Conservation (phyloP, 306 rosid species). For the Trifolium repens region DNA sequence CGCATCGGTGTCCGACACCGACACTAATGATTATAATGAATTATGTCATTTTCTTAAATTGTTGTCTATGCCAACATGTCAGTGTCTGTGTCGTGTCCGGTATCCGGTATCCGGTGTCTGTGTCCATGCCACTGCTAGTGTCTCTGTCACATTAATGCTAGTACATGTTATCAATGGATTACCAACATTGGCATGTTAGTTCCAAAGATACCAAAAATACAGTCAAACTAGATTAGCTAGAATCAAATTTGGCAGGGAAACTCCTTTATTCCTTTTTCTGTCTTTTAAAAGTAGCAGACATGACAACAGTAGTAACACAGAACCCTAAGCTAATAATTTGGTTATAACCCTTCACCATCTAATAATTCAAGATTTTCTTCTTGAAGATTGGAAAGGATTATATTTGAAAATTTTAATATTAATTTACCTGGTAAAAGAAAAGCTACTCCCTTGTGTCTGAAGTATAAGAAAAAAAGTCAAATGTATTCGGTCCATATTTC, state of each 20-base stretch:
- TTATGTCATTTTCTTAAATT: too few relatives aligned
- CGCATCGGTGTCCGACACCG: too few relatives aligned
- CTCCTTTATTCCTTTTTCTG: neutral
- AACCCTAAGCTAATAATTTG: conserved; percentile 21
- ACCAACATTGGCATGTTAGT: conserved; percentile 10
- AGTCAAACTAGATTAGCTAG: conserved; percentile 24
- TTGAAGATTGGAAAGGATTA: conserved; percentile 1
- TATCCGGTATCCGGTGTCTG: too few relatives aligned
- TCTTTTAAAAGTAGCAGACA: conserved; percentile 18
- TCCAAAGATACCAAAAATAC: conserved; percentile 30
- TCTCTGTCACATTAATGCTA: conserved; percentile 29
- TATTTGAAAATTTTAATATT: conserved; percentile 24
- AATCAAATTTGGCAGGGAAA: conserved; percentile 32
- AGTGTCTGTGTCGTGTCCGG: too few relatives aligned
- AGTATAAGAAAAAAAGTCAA: neutral
- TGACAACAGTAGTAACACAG: conserved; percentile 11
- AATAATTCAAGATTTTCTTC: conserved; percentile 36
- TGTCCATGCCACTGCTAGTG: neutral
- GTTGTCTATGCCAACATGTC: too few relatives aligned
- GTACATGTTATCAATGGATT: conserved; percentile 32
- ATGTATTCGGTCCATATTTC: neutral
- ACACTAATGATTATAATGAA: too few relatives aligned
- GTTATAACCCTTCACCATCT: conserved; percentile 15
- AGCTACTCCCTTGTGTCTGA: neutral
- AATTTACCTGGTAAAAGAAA: neutral